Conservation (phyloP, 257 asterid species). For the Knoxia roxburghii region DNA sequence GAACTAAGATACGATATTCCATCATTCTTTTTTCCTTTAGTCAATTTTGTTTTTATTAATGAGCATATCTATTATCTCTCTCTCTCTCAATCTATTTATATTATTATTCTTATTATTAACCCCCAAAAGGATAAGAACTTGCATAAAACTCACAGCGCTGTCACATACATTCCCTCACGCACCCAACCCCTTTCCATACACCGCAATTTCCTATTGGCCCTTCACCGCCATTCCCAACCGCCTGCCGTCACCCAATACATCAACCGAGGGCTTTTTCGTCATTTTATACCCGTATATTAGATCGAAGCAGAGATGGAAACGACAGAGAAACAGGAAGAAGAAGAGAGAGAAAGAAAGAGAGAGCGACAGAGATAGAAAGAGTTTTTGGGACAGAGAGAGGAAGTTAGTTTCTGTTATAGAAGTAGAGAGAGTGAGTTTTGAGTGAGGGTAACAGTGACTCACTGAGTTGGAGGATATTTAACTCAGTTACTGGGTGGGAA, state of each 20-base stretch:
- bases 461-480: neutral
- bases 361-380: constrained; percentile 12
- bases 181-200: too few species aligned
- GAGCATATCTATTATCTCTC: neutral
- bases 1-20: neutral
- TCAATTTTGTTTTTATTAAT: neutral
- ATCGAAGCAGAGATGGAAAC: neutral
- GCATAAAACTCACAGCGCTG: neutral
- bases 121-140: constrained; percentile 13
- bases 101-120: constrained; percentile 21
- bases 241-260: neutral
- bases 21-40: too few species aligned
- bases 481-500: neutral
- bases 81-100: constrained; percentile 34
- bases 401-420: constrained; percentile 23
- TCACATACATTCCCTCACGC: too few species aligned
- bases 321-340: constrained; percentile 5
- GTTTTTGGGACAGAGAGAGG: constrained; percentile 3
- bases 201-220: constrained; percentile 1
- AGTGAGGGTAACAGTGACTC: constrained; percentile 1
- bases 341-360: constrained; percentile 4
- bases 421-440: neutral
- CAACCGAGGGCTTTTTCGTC: constrained; percentile 16
- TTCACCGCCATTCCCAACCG: neutral
- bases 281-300: neutral